A percentile compares a stretch with the other conserved stretches of the same genome.
phyloP scores from a whole-genome alignment of 305 asterid genomes.

The Salvia sclarea region DNA sequence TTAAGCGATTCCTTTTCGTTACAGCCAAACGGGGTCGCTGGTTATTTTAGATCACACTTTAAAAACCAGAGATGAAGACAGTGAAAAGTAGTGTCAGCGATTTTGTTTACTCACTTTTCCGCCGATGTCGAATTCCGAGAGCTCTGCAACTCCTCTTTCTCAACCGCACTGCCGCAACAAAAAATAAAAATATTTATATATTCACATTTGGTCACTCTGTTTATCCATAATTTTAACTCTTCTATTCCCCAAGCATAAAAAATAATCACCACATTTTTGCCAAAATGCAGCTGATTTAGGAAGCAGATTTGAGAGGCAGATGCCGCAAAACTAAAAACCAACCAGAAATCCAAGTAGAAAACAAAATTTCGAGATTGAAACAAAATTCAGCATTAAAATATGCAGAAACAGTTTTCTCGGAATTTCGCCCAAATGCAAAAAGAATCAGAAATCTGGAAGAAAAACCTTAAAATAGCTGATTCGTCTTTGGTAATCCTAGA shows the following conservation, averaged over 20 bases:
- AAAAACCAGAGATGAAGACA: constrained; percentile 23
- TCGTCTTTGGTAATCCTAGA: constrained; percentile 40
- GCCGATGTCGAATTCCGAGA: constrained; percentile 40
- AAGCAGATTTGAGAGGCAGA: neutral
- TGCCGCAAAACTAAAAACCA: neutral
- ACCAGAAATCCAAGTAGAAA: neutral
- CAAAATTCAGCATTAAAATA: neutral
- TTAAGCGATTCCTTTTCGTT: neutral
- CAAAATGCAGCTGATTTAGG: constrained; percentile 29
- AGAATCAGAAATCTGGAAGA: neutral
- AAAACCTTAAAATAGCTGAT: constrained; percentile 40
- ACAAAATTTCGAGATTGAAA: neutral
- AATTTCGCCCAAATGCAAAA: constrained; percentile 1
- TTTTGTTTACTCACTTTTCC: constrained; percentile 40
- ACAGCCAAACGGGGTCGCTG: neutral
- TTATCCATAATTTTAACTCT: neutral
- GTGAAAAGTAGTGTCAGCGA: constrained; percentile 7
- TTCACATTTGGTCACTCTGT: neutral
- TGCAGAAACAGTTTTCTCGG: neutral
- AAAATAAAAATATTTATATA: neutral
- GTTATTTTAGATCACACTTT: constrained; percentile 16
- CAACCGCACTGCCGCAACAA: constrained; percentile 31
- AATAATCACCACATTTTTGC: neutral
- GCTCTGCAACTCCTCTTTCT: constrained; percentile 44
- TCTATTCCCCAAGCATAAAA: neutral